Evolutionary conservation across 1,284 basidiomycete species (phyloP).

Genomic region (Agaricales sp.): DNA sequence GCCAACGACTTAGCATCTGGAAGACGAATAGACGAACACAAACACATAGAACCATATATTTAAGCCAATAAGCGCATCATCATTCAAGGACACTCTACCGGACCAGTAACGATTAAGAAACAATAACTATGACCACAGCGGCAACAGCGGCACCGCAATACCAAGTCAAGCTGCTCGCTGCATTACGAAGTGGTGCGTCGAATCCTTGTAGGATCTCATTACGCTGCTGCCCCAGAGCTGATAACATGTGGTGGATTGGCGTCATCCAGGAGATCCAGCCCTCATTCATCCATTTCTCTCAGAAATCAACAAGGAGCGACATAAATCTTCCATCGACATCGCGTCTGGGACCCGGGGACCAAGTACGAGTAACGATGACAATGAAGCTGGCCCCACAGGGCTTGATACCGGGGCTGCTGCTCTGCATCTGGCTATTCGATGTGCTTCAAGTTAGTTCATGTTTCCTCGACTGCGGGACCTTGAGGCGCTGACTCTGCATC

Average conservation of each 20-base stretch:
- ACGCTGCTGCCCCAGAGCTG: background rate
- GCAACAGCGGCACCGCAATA: conserved; percentile 33
- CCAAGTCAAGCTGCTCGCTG: conserved; percentile 61
- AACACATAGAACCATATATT: no score
- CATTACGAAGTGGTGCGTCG: conserved; percentile 45
- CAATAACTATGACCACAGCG: no score
- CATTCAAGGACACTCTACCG: no score
- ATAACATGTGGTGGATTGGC: background rate
- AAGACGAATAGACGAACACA: no score
- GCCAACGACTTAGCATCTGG: no score
- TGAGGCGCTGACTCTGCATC: conserved; percentile 2
- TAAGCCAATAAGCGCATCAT: no score
- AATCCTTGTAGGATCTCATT: no score
- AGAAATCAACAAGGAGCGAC: conserved; percentile 52
- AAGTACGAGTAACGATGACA: conserved; percentile 24
- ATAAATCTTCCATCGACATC: background rate
- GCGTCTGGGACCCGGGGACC: background rate
- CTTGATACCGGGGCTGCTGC: conserved; percentile 64
- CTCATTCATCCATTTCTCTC: conserved; percentile 78
- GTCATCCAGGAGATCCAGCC: conserved; percentile 54
- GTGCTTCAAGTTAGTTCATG: conserved; percentile 59
- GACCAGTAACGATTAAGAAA: no score
- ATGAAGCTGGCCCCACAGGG: conserved; percentile 25
- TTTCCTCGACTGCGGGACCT: conserved; percentile 1
- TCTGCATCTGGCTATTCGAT: conserved; percentile 80